A percentile compares a stretch with the other conserved stretches of the same genome.
Conservation (phyloP, 495 filamentous ascomycete genomes). For the Massariosphaeria phaeospora region DNA sequence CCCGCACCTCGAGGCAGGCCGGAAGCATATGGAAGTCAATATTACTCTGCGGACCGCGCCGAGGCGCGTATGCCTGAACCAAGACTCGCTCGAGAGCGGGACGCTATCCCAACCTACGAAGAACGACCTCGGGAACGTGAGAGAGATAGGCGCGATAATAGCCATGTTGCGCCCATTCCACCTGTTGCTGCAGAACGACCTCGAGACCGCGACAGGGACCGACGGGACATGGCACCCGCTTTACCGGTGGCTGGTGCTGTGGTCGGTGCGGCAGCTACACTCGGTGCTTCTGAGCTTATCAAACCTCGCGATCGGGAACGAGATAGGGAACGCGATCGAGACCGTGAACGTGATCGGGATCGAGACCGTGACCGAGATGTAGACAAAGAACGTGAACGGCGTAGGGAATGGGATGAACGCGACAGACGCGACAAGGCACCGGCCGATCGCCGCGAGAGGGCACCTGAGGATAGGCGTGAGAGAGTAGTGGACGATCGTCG, state of each 20-base stretch:
- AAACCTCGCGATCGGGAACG: conserved; percentile 28
- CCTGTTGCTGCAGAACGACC: too few species aligned
- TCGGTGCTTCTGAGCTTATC: conserved; percentile 16
- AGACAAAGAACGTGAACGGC: conserved; percentile 24
- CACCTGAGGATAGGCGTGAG: conserved; percentile 10
- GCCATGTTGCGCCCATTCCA: too few species aligned
- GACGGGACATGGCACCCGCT: neutral
- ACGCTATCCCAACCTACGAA: conserved; percentile 21
- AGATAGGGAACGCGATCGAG: conserved; percentile 23
- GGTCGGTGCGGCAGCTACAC: conserved; percentile 19
- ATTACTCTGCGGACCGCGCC: conserved; percentile 34
- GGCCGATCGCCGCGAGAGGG: conserved; percentile 5
- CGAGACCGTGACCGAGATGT: conserved; percentile 23
- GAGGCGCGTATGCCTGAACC: neutral
- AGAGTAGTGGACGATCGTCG: conserved; percentile 1
- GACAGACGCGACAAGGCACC: conserved; percentile 13
- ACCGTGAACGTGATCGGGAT: conserved; percentile 29
- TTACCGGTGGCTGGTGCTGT: conserved; percentile 16
- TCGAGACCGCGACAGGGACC: conserved; percentile 18
- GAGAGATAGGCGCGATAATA: conserved; percentile 12
- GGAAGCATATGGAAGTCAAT: conserved; percentile 21
- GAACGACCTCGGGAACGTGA: conserved; percentile 35
- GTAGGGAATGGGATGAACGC: conserved; percentile 20
- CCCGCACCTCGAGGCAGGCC: conserved; percentile 4
- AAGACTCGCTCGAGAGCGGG: conserved; percentile 15